Conservation (phyloP, 2,329 filamentous ascomycete genomes). For the Fusarium phyllophilum region DNA sequence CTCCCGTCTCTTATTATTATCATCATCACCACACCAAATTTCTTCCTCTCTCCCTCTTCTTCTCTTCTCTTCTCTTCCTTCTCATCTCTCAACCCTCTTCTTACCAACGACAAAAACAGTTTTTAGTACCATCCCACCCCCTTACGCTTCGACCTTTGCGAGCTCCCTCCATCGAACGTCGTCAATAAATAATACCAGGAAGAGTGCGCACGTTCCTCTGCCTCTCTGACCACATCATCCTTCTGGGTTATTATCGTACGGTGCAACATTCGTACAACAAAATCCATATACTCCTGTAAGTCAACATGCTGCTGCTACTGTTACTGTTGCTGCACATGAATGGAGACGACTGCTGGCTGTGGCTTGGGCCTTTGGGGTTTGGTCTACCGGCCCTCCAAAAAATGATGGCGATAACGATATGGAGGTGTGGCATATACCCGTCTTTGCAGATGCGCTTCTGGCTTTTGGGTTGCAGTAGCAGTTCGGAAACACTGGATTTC, state of each 20-base stretch:
- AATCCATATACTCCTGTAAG: slow-evolving; percentile 39
- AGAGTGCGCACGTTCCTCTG: slow-evolving; percentile 43
- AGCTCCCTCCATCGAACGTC: slow-evolving; percentile 33
- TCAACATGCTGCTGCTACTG: slow-evolving; percentile 27
- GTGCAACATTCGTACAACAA: slow-evolving; percentile 43
- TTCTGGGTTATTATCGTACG: slow-evolving; percentile 45
- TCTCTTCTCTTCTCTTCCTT: slow-evolving; percentile 14
- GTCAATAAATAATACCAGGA: slow-evolving; percentile 31
- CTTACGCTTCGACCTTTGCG: slow-evolving; percentile 23
- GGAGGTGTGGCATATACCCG: slow-evolving; percentile 28
- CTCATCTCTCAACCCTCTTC: slow-evolving; percentile 29
- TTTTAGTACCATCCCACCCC: slow-evolving; percentile 17
- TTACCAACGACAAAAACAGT: slow-evolving; percentile 15
- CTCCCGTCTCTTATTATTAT: slow-evolving; percentile 36
- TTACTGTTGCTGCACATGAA: slow-evolving; percentile 31
- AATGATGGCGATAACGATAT: slow-evolving; percentile 14
- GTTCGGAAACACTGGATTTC: not conserved
- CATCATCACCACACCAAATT: slow-evolving; percentile 37
- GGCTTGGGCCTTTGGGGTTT: slow-evolving; percentile 26
- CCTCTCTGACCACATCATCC: slow-evolving; percentile 42
- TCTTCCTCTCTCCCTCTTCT: slow-evolving; percentile 19
- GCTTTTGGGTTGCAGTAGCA: slow-evolving; percentile 5
- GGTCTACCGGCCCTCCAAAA: slow-evolving; percentile 11
- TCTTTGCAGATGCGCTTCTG: slow-evolving; percentile 26
- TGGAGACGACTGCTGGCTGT: slow-evolving; percentile 30